phyloP scores from a whole-genome alignment of 495 filamentous ascomycete species.

The Penicillium soppii region DNA sequence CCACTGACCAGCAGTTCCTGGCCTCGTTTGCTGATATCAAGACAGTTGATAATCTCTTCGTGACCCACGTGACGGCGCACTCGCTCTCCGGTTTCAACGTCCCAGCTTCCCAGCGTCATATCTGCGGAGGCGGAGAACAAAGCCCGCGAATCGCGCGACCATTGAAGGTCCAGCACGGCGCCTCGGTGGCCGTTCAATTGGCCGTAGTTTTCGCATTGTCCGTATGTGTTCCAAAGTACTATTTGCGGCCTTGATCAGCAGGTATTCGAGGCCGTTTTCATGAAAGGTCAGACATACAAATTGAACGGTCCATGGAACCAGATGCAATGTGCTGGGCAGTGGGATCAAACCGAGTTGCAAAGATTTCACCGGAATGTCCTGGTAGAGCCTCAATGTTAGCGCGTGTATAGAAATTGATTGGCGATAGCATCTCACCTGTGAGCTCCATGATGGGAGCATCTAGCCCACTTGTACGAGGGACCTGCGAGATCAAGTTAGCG shows the following conservation, averaged over 20 bases:
- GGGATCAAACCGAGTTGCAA: conserved; percentile 86
- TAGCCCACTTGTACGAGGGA: conserved; percentile 78
- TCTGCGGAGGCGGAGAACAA: conserved; percentile 94
- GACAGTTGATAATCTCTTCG: conserved; percentile 87
- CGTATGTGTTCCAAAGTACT: conserved; percentile 94
- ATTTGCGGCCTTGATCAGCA: conserved; percentile 3
- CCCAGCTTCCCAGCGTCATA: conserved; percentile 90
- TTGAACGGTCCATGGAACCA: conserved; percentile 90
- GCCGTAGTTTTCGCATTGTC: conserved; percentile 91
- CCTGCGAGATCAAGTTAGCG: conserved; percentile 46
- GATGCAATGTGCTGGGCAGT: conserved; percentile 87
- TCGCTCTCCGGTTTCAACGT: conserved; percentile 79
- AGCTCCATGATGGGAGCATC: conserved; percentile 96
- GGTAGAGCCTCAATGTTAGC: conserved; percentile 8
- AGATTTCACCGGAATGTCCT: conserved; percentile 80
- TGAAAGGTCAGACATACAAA: conserved; percentile 57
- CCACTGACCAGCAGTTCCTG: conserved; percentile 87
- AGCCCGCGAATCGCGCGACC: conserved; percentile 90
- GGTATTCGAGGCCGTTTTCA: background rate
- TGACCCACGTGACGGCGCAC: conserved; percentile 92
- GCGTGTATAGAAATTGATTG: background rate
- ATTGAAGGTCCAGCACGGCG: conserved; percentile 88
- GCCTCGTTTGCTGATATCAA: conserved; percentile 83
- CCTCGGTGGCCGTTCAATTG: conserved; percentile 83
- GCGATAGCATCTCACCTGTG: conserved; percentile 54